Base-by-base conservation (phyloP, 495 filamentous ascomycete species). In the Collariella sp. region DNA sequence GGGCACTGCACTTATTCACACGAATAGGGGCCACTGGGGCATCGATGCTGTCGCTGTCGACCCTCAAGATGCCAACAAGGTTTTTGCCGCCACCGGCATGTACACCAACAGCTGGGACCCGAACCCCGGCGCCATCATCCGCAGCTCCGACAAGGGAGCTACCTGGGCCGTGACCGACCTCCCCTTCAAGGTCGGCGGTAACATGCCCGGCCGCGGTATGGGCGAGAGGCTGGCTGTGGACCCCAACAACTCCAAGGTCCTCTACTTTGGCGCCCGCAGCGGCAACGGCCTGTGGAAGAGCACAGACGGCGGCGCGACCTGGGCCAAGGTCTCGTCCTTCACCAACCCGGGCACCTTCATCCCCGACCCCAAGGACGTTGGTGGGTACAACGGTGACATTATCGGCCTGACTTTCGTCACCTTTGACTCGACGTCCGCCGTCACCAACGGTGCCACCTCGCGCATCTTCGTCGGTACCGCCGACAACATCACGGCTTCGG, bases 181-280 rank as follows among this genome's bases (percentile, higher is more conserved):
- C 1, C 69, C 80, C 3, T 83, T 84, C 68, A 79, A 81, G 58
- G 77, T 79, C 42, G 80, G 80, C 6, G 79, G 80, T 0, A 85
- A 84, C 59, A 83, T 83, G 80, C 79, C 79, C 3, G 81, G 82
- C n/a, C 72, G 82, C 23, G 81, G 81, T 18, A 80, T 77, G 68
- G 82, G 82, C 22, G 82, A 84, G 65, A 72, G 81, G 6, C 73
- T 83, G 22, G 80, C 79, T 1, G 73, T 84, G 7, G 80, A 84
- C 62, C 80, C 81, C 4, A 70, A 71, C 18, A 79, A 79, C 56
- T 75, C 72, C 39, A 73, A 74, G 22, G 75, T 80, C 33, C 59
- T 83, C 33, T 83, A 79, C 60, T 78, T 81, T 51, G 80, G 80
- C 7, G 78, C 80, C 22, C 73, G 80, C 40, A 81, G 78, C 59